phyloP scores from a whole-genome alignment of 176 grass and related monocot genomes.

The Avena atlantica region DNA sequence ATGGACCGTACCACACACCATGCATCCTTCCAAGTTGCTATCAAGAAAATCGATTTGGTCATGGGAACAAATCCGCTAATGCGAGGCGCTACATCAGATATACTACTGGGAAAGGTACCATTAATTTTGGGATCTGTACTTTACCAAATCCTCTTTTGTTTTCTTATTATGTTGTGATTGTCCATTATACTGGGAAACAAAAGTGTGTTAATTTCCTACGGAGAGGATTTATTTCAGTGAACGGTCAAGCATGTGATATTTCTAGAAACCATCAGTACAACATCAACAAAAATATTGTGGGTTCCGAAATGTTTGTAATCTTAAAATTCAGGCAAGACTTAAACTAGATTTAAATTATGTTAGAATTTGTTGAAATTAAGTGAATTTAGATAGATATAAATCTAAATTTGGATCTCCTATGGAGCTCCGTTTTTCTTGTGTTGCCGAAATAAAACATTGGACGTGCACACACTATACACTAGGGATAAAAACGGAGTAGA shows the following conservation, averaged over 20 bases:
- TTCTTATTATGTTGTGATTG: background rate
- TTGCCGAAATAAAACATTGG: too few species aligned
- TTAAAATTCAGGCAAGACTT: too few species aligned
- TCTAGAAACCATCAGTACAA: background rate
- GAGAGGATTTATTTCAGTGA: background rate
- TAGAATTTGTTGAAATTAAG: too few species aligned
- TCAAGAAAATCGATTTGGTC: background rate
- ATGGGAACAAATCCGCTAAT: background rate
- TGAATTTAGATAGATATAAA: too few species aligned
- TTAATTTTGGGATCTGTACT: background rate
- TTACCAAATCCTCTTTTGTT: slow-evolving; percentile 6
- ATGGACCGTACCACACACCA: background rate
- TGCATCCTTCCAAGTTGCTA: slow-evolving; percentile 23
- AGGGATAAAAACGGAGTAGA: too few species aligned
- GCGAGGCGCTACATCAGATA: background rate
- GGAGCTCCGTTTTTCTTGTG: too few species aligned
- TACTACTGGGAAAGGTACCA: background rate
- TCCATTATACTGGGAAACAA: background rate
- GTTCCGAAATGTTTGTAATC: too few species aligned
- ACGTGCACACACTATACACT: too few species aligned
- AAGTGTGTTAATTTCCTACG: background rate
- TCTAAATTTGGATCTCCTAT: too few species aligned
- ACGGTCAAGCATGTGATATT: background rate
- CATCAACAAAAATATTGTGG: too few species aligned
- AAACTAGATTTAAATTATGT: too few species aligned